Evolutionary conservation across 1,139 yeast species (phyloP), one percentile per base, ranked within the genome.

Genomic region (Candida sp.): DNA sequence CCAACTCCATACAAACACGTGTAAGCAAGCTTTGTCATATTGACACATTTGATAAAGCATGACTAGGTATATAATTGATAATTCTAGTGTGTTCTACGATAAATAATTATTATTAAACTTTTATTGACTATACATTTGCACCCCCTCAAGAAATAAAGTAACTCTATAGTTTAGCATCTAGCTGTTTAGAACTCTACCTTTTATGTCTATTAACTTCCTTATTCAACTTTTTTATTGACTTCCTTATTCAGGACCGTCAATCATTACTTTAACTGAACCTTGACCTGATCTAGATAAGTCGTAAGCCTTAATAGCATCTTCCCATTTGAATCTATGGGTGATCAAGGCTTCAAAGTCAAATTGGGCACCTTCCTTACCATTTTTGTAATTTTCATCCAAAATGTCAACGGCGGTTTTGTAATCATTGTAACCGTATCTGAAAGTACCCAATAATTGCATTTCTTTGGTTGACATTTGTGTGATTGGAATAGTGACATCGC

Each of bases 371-470:
- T 78, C 82, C 46, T 81, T 84, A 47, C 84, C 79, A 44, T 84
- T 75, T 52, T 70, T 75, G 43, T 85, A 86, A 47, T 79, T 71
- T 23, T 80, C 75, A 44, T 67, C 76, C 44, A 88, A 72, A 51
- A 89, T 73, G 37, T 78, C 77, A 36, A 89, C 89, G 2, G 95
- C 81, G 39, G 84, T 81, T 53, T 78, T 76, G 71, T 88, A 89
- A 63, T 88, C 96, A 49, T 88, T 84, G 52, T 75, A 82, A 44
- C 83, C 82, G 66, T 90, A 90, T 63, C 97, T 81, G 75, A 88
- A 89, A 48, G 84, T 81, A 33, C 95, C 96, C 58, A 76, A 81
- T 57, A 87, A 68, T 1, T 76, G 73, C 54, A 87, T 64, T 61
- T 89, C 96, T 59, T 82, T 85, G 49, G 80, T 79, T 30, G 84